These are phyloP conservation scores for Geotrichum aggregatum DNA, from an alignment of 1,139 yeast species.

Conservation along the genomic window DNA sequence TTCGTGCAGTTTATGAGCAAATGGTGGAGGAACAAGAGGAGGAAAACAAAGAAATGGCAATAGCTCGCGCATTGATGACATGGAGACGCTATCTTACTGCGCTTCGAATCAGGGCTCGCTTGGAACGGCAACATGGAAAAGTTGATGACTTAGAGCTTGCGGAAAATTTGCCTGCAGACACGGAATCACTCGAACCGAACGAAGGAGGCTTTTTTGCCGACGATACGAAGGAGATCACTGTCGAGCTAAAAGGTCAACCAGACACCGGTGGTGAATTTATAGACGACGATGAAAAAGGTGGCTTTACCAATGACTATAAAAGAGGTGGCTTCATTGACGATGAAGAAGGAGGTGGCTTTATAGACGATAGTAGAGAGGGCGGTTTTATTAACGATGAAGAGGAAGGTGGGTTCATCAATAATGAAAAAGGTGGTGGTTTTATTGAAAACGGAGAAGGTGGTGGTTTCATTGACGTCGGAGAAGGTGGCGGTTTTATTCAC, in stretches of 20 bases:
- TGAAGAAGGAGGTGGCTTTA: constrained; percentile 21
- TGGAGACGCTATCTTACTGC: constrained; percentile 77
- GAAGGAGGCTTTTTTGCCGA: constrained; percentile 20
- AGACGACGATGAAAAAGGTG: neutral
- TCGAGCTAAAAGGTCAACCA: neutral
- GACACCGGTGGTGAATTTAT: constrained; percentile 15
- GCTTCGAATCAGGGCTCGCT: constrained; percentile 63
- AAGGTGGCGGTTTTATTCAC: constrained; percentile 1
- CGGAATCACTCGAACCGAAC: neutral
- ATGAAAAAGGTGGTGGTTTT: constrained; percentile 20
- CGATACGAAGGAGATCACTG: constrained; percentile 6
- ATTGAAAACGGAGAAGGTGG: constrained; percentile 18
- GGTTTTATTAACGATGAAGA: constrained; percentile 1
- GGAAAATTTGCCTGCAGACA: no score
- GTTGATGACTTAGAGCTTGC: constrained; percentile 33
- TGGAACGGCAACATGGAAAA: constrained; percentile 64
- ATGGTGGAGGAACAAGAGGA: constrained; percentile 54
- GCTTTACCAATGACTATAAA: neutral
- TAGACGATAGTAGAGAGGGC: constrained; percentile 17
- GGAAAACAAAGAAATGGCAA: constrained; percentile 45
- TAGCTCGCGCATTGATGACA: constrained; percentile 53
- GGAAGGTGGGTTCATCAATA: constrained; percentile 11
- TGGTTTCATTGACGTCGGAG: constrained; percentile 1
- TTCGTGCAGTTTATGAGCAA: constrained; percentile 53
- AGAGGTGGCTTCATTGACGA: constrained; percentile 2